Base-by-base conservation (phyloP, 78 protist genomes). In the Isochrysis galbana region DNA sequence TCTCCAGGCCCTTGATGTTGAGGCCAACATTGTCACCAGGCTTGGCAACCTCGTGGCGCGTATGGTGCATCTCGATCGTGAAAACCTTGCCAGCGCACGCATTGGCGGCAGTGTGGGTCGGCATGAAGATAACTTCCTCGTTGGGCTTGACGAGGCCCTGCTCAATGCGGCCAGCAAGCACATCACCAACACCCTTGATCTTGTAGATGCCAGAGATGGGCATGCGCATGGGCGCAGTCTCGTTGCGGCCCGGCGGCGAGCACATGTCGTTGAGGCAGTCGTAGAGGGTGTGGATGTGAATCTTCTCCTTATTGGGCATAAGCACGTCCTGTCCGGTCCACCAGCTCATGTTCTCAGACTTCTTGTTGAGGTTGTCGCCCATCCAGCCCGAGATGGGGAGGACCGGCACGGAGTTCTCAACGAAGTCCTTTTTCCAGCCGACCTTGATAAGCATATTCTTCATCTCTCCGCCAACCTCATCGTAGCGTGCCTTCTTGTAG, bases 51-150 rank as follows among this genome's bases (percentile, higher is more conserved):
- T 46, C 92, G 74, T 91, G 51, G 38, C 84, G 82, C 69, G 44
- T 38, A 93, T 95, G 97, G 93, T 95, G 97, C 95, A 94, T 92
- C 87, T 95, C 97, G 41, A 95, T 92, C 38, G 97, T 89, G 91
- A 90, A 90, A 67, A 91, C 90, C 92, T 95, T 94, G 94, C 91
- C 91, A 2, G 14, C 96, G 93, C 93, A 91, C n/a, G 88, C 45
- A 89, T 84, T 91, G 74, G 88, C 92, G 55, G 67, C 3, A 74
- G 90, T 88, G 89, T 69, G 77, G 86, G 95, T 46, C 87, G 97
- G 97, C 61, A 84, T 69, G 95, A 93, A 95, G 87, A 45, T 78
- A 23, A 95, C 93, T 39, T 86, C 90, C 87, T 48, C 83, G 46
- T 92, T 94, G 90, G 92, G 92, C 87, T 84, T 90, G 61, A 95